Percentiles rank a stretch among this genome's conserved stretches.
Evolutionary conservation across 805 yeast genomes (phyloP).

Genomic region (Candida rishiriensis): DNA sequence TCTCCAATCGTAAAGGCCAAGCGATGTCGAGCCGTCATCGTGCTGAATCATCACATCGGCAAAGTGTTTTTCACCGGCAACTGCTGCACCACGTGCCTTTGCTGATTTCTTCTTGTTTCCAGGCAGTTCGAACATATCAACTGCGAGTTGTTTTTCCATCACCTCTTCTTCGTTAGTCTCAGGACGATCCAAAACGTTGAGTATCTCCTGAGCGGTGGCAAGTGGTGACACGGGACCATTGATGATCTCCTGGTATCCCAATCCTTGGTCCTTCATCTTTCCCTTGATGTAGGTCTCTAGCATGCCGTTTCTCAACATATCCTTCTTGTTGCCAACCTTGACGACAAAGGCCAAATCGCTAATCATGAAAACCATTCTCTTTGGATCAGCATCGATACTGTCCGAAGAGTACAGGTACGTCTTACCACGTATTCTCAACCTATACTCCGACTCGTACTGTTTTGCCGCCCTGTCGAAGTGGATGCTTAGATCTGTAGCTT

Average conservation of each 20-base stretch:
- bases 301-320: constrained; percentile 30
- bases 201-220: constrained; percentile 24
- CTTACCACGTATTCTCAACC: constrained; percentile 36
- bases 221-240: constrained; percentile 28
- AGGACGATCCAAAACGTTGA: constrained; percentile 25
- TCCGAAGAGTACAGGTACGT: constrained; percentile 32
- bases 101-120: constrained; percentile 26
- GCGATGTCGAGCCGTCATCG: constrained; percentile 27
- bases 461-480: constrained; percentile 24
- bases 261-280: constrained; percentile 17
- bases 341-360: constrained; percentile 38
- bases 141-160: constrained; percentile 15
- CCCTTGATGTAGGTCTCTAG: constrained; percentile 31
- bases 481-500: constrained; percentile 19
- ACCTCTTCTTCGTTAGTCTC: constrained; percentile 21
- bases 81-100: constrained; percentile 29
- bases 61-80: constrained; percentile 29
- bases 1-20: constrained; percentile 59
- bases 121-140: constrained; percentile 24
- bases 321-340: constrained; percentile 29
- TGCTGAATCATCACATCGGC: constrained; percentile 28
- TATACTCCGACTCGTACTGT: constrained; percentile 33
- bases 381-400: constrained; percentile 42
- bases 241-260: constrained; percentile 27
- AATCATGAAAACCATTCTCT: constrained; percentile 36